These are phyloP conservation scores for Erigeron canadensis DNA, from an alignment of 129 eudicot genomes.

Conservation along the genomic window DNA sequence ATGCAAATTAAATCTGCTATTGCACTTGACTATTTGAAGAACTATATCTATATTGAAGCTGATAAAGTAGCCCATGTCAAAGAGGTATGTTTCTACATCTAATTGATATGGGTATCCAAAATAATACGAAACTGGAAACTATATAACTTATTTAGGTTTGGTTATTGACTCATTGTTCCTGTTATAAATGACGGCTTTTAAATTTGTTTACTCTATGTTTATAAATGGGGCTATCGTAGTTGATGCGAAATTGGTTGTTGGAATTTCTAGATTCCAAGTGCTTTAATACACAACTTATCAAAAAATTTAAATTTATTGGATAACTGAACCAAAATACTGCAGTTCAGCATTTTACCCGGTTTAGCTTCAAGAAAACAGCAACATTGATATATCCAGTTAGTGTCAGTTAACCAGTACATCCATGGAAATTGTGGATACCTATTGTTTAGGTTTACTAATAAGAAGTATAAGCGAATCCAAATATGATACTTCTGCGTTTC, in stretches of 20 bases:
- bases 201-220: no score
- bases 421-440: neutral
- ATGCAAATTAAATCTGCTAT: constrained; percentile 78
- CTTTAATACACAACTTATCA: no score
- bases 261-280: no score
- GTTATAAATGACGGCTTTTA: no score
- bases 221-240: no score
- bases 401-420: neutral
- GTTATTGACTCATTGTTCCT: no score
- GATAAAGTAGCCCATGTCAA: constrained; percentile 97
- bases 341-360: neutral
- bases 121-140: neutral
- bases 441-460: neutral
- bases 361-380: neutral
- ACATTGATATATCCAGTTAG: neutral
- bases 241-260: no score
- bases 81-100: constrained; percentile 48
- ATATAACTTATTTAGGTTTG: no score
- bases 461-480: neutral
- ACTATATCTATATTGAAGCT: constrained; percentile 81
- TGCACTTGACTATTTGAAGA: constrained; percentile 93
- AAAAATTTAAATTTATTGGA: neutral
- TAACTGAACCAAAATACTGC: neutral
- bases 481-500: constrained; percentile 18
- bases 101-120: neutral